Evolutionary conservation across 2,329 filamentous ascomycete genomes (phyloP).

Genomic region (Westerdykella sp.): DNA sequence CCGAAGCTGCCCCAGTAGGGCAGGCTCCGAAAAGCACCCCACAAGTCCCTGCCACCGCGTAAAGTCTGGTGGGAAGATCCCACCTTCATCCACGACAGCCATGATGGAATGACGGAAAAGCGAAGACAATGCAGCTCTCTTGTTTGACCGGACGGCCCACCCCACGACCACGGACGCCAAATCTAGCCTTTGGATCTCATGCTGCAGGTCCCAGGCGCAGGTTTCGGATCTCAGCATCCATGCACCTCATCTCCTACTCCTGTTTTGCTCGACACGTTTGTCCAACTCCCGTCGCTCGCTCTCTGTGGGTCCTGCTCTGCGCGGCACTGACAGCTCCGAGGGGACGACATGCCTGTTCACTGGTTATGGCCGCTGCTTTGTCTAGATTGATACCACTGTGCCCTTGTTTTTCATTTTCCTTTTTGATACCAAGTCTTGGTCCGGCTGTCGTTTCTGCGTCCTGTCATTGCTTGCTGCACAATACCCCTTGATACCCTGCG

Average conservation of each 20-base stretch:
- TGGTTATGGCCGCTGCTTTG: slow-evolving; percentile 32
- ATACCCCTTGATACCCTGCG: slow-evolving; percentile 40
- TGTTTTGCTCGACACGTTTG: slow-evolving; percentile 13
- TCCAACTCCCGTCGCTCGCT: slow-evolving; percentile 23
- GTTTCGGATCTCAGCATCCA: slow-evolving; percentile 28
- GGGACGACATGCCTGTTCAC: slow-evolving; percentile 27
- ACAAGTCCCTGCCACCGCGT: slow-evolving; percentile 39
- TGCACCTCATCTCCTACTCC: slow-evolving; percentile 27
- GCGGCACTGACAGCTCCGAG: slow-evolving; percentile 32
- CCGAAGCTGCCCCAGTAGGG: slow-evolving; percentile 36
- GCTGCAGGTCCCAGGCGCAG: slow-evolving; percentile 16
- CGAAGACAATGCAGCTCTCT: slow-evolving; percentile 35
- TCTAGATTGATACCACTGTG: slow-evolving; percentile 42
- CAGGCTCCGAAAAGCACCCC: slow-evolving; percentile 37
- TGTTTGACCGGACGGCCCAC: slow-evolving; percentile 36
- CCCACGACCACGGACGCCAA: slow-evolving; percentile 30
- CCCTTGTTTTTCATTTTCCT: slow-evolving; percentile 29
- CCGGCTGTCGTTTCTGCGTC: slow-evolving; percentile 22
- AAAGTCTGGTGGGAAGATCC: slow-evolving; percentile 39
- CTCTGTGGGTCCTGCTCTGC: slow-evolving; percentile 29
- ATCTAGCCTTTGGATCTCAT: slow-evolving; percentile 19
- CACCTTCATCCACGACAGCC: slow-evolving; percentile 34
- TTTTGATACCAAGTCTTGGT: slow-evolving; percentile 36
- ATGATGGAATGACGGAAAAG: slow-evolving; percentile 42
- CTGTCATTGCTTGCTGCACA: slow-evolving; percentile 28